A percentile compares a stretch with the other conserved stretches of the same genome.
phyloP scores from a whole-genome alignment of 2,329 filamentous ascomycete species.

The Epichloe amarillans region DNA sequence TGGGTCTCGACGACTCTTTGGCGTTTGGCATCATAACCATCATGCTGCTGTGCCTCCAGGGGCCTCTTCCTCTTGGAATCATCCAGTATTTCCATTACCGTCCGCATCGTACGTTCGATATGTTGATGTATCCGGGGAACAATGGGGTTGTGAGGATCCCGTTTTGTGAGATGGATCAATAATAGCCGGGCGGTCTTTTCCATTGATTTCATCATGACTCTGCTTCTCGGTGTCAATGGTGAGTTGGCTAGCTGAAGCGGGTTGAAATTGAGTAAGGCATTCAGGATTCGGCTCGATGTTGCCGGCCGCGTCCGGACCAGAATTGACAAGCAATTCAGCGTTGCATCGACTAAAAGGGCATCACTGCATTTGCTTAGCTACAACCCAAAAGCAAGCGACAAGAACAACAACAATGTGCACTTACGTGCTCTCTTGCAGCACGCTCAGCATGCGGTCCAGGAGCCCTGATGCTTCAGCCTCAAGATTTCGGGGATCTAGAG shows the following conservation, averaged over 20 bases:
- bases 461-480: slow-evolving; percentile 89
- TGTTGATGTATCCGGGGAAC: slow-evolving; percentile 73
- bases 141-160: slow-evolving; percentile 69
- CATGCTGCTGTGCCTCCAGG: slow-evolving; percentile 54
- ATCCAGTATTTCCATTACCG: slow-evolving; percentile 65
- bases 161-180: slow-evolving; percentile 71
- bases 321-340: slow-evolving; percentile 74
- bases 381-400: neutral
- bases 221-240: slow-evolving; percentile 63
- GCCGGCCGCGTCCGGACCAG: slow-evolving; percentile 71
- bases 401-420: slow-evolving; percentile 13
- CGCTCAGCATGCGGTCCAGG: slow-evolving; percentile 72
- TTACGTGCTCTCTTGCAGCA: slow-evolving; percentile 78
- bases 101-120: slow-evolving; percentile 68
- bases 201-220: slow-evolving; percentile 82
- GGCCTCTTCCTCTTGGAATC: slow-evolving; percentile 68
- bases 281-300: slow-evolving; percentile 74
- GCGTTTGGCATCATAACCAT: slow-evolving; percentile 71
- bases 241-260: slow-evolving; percentile 69
- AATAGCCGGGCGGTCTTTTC: slow-evolving; percentile 83
- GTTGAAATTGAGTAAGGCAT: slow-evolving; percentile 79
- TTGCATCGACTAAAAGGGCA: slow-evolving; percentile 77
- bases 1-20: slow-evolving; percentile 45
- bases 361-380: slow-evolving; percentile 42
- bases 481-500: slow-evolving; percentile 66